Percentiles rank a stretch among this genome's conserved stretches.
Evolutionary conservation across 208 protist genomes (phyloP).

Genomic region (Trypanosomatidae sp.): DNA sequence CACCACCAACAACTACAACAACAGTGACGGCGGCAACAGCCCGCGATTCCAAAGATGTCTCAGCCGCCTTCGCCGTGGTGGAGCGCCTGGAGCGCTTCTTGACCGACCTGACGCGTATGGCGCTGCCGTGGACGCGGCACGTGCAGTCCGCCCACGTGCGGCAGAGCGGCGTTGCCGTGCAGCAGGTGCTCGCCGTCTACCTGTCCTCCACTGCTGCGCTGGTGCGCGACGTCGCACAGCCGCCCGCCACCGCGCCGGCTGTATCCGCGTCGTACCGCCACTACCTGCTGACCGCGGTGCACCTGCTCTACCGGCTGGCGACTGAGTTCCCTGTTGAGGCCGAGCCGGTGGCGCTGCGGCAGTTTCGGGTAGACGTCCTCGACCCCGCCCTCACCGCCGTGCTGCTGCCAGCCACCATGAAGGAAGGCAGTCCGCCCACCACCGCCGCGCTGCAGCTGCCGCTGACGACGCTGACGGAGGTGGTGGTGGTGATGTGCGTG

Average conservation of each 20-base stretch:
- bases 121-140: conserved; percentile 32
- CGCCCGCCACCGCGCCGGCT: neutral
- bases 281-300: conserved; percentile 56
- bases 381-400: conserved; percentile 58
- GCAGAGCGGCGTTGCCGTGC: conserved; percentile 39
- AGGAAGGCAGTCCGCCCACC: too few relatives aligned
- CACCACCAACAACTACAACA: neutral
- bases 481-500: conserved; percentile 72
- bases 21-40: neutral
- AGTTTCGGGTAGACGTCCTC: conserved; percentile 58
- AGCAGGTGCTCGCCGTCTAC: conserved; percentile 62
- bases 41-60: too few relatives aligned
- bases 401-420: too few relatives aligned
- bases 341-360: conserved; percentile 55
- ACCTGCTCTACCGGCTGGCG: conserved; percentile 59
- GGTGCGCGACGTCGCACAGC: conserved; percentile 12
- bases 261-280: conserved; percentile 28
- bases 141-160: conserved; percentile 42
- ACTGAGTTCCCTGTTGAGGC: conserved; percentile 50
- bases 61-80: conserved; percentile 33
- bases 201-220: conserved; percentile 37
- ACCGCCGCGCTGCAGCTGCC: conserved; percentile 28
- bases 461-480: conserved; percentile 62
- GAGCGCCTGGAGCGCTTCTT: conserved; percentile 57
- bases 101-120: conserved; percentile 28